Evolutionary conservation across 1,139 yeast genomes (phyloP).

Genomic region (Magnusiomyces paraingens): DNA sequence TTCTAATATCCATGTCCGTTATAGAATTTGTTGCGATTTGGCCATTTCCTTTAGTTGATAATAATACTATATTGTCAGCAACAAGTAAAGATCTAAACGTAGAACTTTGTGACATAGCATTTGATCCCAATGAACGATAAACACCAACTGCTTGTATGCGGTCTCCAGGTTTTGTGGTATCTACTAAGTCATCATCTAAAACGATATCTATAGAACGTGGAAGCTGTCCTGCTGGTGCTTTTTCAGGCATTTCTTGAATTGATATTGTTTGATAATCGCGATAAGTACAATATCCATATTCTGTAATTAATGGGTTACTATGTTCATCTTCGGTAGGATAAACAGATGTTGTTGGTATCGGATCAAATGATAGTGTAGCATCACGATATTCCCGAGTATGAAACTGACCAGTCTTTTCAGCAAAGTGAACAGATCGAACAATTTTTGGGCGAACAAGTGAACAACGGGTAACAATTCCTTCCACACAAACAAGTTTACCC

Average conservation of each 20-base stretch:
- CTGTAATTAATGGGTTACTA: slow-evolving; percentile 82
- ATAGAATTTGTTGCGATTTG: slow-evolving; percentile 70
- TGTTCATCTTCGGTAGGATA: slow-evolving; percentile 93
- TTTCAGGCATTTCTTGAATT: slow-evolving; percentile 97
- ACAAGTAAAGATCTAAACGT: slow-evolving; percentile 74
- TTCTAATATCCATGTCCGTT: slow-evolving; percentile 78
- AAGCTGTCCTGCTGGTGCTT: slow-evolving; percentile 96
- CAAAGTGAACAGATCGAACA: slow-evolving; percentile 87
- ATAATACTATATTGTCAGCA: slow-evolving; percentile 83
- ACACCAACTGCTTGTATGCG: slow-evolving; percentile 93
- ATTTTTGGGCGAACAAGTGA: slow-evolving; percentile 91
- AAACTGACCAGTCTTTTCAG: slow-evolving; percentile 75
- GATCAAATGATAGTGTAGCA: slow-evolving; percentile 85
- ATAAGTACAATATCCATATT: slow-evolving; percentile 89
- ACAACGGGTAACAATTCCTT: slow-evolving; percentile 93
- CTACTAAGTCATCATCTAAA: slow-evolving; percentile 91
- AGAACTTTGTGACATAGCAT: slow-evolving; percentile 40
- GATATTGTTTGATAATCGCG: slow-evolving; percentile 91
- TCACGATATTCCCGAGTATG: slow-evolving; percentile 91
- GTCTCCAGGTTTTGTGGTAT: slow-evolving; percentile 91
- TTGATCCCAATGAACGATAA: slow-evolving; percentile 84
- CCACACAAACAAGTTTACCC: slow-evolving; percentile 79
- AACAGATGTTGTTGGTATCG: slow-evolving; percentile 75
- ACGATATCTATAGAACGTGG: slow-evolving; percentile 90
- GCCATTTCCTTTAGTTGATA: slow-evolving; percentile 79